Base-by-base conservation (phyloP, 352 stramenopile species). In the Globisporangium perplexum region DNA sequence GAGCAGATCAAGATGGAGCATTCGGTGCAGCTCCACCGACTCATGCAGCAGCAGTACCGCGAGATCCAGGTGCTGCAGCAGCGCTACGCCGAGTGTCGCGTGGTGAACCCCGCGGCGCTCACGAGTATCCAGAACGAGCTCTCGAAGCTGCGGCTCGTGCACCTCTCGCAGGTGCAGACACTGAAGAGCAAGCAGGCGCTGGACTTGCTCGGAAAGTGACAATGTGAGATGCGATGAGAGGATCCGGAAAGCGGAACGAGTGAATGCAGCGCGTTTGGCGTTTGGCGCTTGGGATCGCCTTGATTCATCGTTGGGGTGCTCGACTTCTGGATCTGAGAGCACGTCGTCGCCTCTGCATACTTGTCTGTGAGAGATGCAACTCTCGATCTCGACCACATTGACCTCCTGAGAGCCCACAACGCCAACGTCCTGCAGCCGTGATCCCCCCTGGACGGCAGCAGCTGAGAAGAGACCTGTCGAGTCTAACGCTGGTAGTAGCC, bases 11-110 rank as follows among this genome's bases (percentile, higher is more conserved):
- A 93, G 65, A 83, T 90, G 62, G 83, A 93, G 62, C 80, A 93
- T 56, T 91, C 83, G 7, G 89, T 90, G 58, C 83, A 93, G 61
- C 60, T 93, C 42, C 83, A 93, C 58, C 81, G 83, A 0, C 67
- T 93, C 35, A 93, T 93, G 81, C 83, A 93, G 57, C 77, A 93
- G 47, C 83, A 93, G 65, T 93, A 90, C 52, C 78, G 81, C 31
- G 83, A 93, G 62, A 93, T 93, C 47, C 83, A 93, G 41, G 77
- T 89, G 8, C 57, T 93, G 24, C 83, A 93, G 66, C 83, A 93
- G 50, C 78, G 86, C 30, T 90, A 93, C 63, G 83, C 81, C 18
- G 83, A 93, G 47, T 88, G 77, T 46, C 68, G 83, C 1, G 53
- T 90, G 7, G 67, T 78, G 38, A 86, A 93, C 52, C 81, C 83